A percentile compares a stretch with the other conserved stretches of the same genome.
Evolutionary conservation across 441 rosid genomes (phyloP).

Genomic region (Pelargonium australe): DNA sequence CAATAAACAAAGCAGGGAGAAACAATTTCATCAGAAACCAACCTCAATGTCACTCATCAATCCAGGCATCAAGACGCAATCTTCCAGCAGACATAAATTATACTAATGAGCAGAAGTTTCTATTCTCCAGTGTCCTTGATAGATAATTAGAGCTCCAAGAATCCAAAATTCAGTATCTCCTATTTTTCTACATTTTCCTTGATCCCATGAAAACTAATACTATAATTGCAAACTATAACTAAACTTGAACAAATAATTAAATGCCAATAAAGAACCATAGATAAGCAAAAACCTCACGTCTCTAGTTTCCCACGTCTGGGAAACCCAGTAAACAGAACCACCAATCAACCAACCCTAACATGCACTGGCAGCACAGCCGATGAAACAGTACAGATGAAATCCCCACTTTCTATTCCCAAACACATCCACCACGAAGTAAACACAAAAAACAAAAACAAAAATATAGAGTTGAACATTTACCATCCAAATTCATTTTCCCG

Average conservation of each 20-base stretch:
- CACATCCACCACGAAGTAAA: neutral
- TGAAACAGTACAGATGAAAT: neutral
- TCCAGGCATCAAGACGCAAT: neutral
- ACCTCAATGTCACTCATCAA: neutral
- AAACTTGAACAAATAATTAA: neutral
- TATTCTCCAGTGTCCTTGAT: neutral
- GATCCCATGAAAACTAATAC: neutral
- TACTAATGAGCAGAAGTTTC: neutral
- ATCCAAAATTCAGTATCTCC: neutral
- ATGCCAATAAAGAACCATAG: neutral
- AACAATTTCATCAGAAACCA: neutral
- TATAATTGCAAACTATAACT: neutral
- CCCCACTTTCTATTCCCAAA: neutral
- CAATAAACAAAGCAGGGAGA: neutral
- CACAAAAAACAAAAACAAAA: no score
- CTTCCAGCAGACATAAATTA: neutral
- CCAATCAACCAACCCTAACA: neutral
- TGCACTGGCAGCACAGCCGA: neutral
- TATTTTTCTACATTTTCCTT: neutral
- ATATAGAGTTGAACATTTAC: neutral
- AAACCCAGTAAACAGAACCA: slow-evolving; percentile 8
- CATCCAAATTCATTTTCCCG: neutral
- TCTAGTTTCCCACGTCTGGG: neutral
- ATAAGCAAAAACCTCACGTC: neutral
- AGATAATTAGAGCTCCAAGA: neutral